A percentile compares a stretch with the other conserved stretches of the same genome.
These are phyloP conservation scores for Prunus davidiana DNA, from an alignment of 306 rosid species.

Conservation along the genomic window DNA sequence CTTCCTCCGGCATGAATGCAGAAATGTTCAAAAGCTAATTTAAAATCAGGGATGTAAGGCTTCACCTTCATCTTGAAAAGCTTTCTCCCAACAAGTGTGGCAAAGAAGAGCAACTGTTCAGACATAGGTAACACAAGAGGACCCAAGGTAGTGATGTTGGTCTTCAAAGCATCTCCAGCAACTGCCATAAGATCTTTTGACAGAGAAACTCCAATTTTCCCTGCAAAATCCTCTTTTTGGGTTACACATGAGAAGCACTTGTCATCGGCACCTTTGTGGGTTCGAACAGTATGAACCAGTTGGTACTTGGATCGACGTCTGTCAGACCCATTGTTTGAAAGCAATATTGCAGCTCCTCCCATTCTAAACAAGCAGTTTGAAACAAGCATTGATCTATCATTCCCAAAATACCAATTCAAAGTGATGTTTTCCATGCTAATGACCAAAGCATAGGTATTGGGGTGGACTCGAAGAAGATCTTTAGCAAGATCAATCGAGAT, in stretches of 20 bases:
- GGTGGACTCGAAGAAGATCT: conserved; percentile 59
- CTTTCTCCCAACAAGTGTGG: conserved; percentile 45
- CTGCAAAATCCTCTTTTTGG: conserved; percentile 45
- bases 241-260: conserved; percentile 58
- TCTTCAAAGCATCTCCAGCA: conserved; percentile 64
- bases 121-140: conserved; percentile 67
- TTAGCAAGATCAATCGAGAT: conserved; percentile 63
- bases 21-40: conserved; percentile 63
- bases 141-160: conserved; percentile 61
- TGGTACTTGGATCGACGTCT: conserved; percentile 43
- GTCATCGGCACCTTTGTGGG: conserved; percentile 60
- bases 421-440: conserved; percentile 69
- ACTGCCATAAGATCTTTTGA: conserved; percentile 65
- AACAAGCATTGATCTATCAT: conserved; percentile 59
- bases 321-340: conserved; percentile 42
- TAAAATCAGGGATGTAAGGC: conserved; percentile 65
- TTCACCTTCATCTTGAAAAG: conserved; percentile 50
- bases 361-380: conserved; percentile 66
- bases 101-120: conserved; percentile 54
- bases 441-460: conserved; percentile 54
- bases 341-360: conserved; percentile 68
- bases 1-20: conserved; percentile 71
- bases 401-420: conserved; percentile 67
- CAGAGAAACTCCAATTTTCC: conserved; percentile 53
- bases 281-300: conserved; percentile 51